Evolutionary conservation across 495 filamentous ascomycete genomes (phyloP).

Genomic region (Talaromyces liani): DNA sequence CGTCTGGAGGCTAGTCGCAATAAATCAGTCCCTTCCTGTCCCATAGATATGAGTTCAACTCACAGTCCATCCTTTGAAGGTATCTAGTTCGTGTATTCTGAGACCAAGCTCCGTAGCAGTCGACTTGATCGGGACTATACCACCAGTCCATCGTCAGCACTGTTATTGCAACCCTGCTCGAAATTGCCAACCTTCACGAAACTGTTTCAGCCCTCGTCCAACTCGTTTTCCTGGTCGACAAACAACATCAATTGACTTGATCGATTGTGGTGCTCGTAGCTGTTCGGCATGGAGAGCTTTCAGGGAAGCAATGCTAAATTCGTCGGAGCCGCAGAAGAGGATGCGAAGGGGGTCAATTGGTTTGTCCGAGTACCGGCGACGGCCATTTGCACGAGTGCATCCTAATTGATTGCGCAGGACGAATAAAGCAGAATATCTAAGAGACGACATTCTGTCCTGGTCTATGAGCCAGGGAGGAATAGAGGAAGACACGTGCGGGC

Average conservation of each 20-base stretch:
- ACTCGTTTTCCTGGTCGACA: constrained; percentile 67
- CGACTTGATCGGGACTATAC: constrained; percentile 66
- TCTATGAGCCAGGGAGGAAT: background rate
- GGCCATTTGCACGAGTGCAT: background rate
- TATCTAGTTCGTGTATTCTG: constrained; percentile 65
- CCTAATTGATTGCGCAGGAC: background rate
- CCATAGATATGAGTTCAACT: constrained; percentile 2
- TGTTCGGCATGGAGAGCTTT: constrained; percentile 60
- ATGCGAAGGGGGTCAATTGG: constrained; percentile 66
- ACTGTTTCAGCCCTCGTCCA: constrained; percentile 63
- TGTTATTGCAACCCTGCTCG: background rate
- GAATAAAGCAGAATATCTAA: background rate
- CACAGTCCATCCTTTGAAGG: constrained; percentile 77
- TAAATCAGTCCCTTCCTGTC: constrained; percentile 1
- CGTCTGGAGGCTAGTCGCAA: constrained; percentile 23
- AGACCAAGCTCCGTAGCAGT: constrained; percentile 56
- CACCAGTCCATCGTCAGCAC: background rate
- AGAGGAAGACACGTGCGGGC: background rate
- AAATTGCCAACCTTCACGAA: constrained; percentile 56
- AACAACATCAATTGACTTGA: constrained; percentile 82
- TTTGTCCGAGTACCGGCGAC: constrained; percentile 18
- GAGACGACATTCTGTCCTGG: background rate
- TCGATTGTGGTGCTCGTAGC: constrained; percentile 40
- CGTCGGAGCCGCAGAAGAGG: constrained; percentile 91
- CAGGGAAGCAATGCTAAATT: constrained; percentile 79